Base-by-base conservation (phyloP, 176 grass and related monocot species). In the Aegilops tauschii region DNA sequence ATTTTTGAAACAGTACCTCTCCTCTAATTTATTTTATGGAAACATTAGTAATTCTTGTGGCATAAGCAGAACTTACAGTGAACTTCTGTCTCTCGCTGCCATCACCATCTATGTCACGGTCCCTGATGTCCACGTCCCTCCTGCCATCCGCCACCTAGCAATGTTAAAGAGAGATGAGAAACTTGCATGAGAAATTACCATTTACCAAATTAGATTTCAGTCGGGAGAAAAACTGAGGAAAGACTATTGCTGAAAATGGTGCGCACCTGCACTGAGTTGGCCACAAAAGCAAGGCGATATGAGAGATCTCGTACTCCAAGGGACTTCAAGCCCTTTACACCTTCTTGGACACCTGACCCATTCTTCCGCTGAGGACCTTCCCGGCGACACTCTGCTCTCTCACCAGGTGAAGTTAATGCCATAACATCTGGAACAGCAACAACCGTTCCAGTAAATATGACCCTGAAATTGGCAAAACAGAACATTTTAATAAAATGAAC, bases 261-360 rank as follows among this genome's bases (percentile, higher is more conserved):
- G 80, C 47, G 63, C 85, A 95, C 97, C 90, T 99, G 92, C 34
- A 96, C 94, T 25, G 94, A 96, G 78, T 99, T 99, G 69, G 94
- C 97, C 68, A 98, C 91, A 77, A 98, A 98, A 83, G 94, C 82
- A 27, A 99, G 88, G 65, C 92, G 97, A 90, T 96, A 99, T 2
- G 97, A 99, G n/a, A 99, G 89, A 82, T 99, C 94, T 80, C 97
- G 90, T 44, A 96, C 97, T 49, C 97, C 97, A 65, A 99, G 87
- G 83, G 90, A 83, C 77, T 93, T 99, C 30, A 99, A 82, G 76
- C 97, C 94, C 71, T 93, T 96, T 59, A 99, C 85, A 81, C 97
- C 97, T 91, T 94, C 97, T 87, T 96, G 92, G 52, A 90, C 88
- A 84, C 92, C 88, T 75, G 85, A 82, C 66, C 81, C 84, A 69